Base-by-base conservation (phyloP, 139 green algal genomes). In the Ettlia oleoabundans region DNA sequence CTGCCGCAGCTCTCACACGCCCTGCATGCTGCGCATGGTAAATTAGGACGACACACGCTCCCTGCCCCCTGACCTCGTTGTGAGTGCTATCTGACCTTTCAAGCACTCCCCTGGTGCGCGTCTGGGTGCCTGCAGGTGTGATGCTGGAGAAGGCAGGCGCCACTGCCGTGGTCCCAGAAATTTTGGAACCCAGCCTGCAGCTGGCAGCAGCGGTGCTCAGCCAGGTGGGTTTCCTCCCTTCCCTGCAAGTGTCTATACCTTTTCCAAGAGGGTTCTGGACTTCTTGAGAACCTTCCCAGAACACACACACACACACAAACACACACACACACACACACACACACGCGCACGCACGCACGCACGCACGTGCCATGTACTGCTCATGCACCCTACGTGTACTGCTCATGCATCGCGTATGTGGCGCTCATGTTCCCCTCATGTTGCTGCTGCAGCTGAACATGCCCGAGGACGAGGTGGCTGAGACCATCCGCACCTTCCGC, bases 91-190 rank as follows among this genome's bases (percentile, higher is more conserved):
- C 64, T 35, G 5, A 33, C 32, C 64, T 19, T 71, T 32, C 3
- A 33, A 40, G 7, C 63, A 38, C 64, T 2, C 30, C 37, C 18
- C 40, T 24, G 3, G 26, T 13, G 10, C 69, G 18, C 42, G 32
- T 33, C 51, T 33, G 15, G 4, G 13, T 43, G 8, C 33, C 35
- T 69, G 61, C 80, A 53, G 84, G 94, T 32, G 75, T 99, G 33
- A 97, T 95, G 82, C 89, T 99, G n/a, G 97, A 99, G 89, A 97
- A 95, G 86, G 95, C 95, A 0, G 96, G 96, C 40, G 96, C 96
- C 42, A 97, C 92, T 40, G 96, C 94, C 10, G 96, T 99, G 75
- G 96, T 99, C 41, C 97, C 97, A 7, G 97, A 99, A 90, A 98
- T 93, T 9, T 87, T 99, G 62, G 97, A 99, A 89, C 97, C 97